phyloP scores from a whole-genome alignment of 2,329 filamentous ascomycete genomes.

The Tolypocladium ophioglossoides region DNA sequence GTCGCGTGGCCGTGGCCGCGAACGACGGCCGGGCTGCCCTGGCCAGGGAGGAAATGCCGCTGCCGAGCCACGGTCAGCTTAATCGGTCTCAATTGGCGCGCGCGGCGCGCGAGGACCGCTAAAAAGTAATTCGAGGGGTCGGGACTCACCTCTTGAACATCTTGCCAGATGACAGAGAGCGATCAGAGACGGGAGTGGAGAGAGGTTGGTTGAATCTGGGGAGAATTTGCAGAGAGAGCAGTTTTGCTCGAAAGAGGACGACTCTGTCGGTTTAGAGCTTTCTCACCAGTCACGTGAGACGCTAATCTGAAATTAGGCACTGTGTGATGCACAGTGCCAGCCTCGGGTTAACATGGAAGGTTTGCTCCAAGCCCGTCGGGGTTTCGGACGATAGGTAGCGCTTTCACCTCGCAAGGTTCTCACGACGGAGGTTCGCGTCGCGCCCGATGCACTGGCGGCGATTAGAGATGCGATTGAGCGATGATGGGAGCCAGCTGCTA shows the following conservation, averaged over 20 bases:
- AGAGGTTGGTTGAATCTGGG: conserved; percentile 39
- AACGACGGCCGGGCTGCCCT: conserved; percentile 52
- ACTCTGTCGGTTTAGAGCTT: conserved; percentile 35
- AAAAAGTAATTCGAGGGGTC: conserved; percentile 17
- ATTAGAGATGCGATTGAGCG: neutral
- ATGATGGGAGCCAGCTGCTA: neutral
- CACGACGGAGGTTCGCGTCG: neutral
- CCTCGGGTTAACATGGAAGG: neutral
- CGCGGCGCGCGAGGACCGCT: conserved; percentile 9
- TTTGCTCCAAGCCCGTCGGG: neutral
- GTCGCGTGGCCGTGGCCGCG: conserved; percentile 45
- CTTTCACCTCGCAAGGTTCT: neutral
- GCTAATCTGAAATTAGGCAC: conserved; percentile 17
- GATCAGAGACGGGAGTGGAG: conserved; percentile 49
- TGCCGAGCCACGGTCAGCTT: conserved; percentile 32
- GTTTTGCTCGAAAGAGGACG: conserved; percentile 33
- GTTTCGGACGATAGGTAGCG: neutral
- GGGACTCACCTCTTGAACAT: conserved; percentile 72
- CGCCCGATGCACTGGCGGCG: neutral
- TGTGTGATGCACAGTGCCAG: neutral
- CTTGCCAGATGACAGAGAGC: conserved; percentile 60
- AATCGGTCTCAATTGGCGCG: conserved; percentile 40
- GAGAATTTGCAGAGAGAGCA: conserved; percentile 39
- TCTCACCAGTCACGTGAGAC: conserved; percentile 27
- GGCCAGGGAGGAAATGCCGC: conserved; percentile 56